Conservation (phyloP, 2,329 filamentous ascomycete genomes). For the Mycosphaerella sp. region DNA sequence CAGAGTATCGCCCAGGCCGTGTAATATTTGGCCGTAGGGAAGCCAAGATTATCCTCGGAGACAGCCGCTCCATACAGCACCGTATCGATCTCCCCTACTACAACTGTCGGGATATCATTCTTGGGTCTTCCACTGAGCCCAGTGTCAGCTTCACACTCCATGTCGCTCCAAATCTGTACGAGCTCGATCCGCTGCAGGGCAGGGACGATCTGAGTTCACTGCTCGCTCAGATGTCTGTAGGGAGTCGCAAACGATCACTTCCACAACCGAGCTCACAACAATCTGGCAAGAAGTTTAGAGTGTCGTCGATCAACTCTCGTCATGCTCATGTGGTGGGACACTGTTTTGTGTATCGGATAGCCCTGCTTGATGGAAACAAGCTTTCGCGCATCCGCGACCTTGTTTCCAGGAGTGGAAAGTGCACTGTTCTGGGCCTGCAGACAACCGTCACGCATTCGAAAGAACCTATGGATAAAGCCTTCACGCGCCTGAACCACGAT, state of each 20-base stretch:
- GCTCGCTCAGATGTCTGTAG: background rate
- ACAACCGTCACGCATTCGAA: conserved; percentile 17
- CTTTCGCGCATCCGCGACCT: conserved; percentile 23
- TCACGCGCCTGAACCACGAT: conserved; percentile 33
- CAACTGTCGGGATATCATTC: conserved; percentile 37
- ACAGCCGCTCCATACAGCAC: conserved; percentile 19
- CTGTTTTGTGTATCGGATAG: conserved; percentile 48
- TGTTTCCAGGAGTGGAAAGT: conserved; percentile 26
- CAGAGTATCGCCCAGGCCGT: conserved; percentile 38
- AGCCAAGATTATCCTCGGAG: conserved; percentile 25
- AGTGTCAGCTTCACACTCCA: conserved; percentile 37
- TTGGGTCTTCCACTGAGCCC: conserved; percentile 29
- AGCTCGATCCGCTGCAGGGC: conserved; percentile 12
- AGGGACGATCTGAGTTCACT: background rate
- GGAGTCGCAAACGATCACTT: background rate
- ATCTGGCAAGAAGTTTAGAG: conserved; percentile 27
- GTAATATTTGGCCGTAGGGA: conserved; percentile 32
- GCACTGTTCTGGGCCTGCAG: conserved; percentile 28
- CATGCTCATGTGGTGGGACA: conserved; percentile 40
- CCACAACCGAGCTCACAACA: background rate
- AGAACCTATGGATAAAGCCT: conserved; percentile 12
- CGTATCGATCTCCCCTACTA: conserved; percentile 42
- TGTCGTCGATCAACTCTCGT: conserved; percentile 34
- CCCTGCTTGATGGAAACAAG: conserved; percentile 22
- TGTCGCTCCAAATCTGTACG: conserved; percentile 38